phyloP scores from a whole-genome alignment of 208 protist species.

The Trypanosoma brucei region DNA sequence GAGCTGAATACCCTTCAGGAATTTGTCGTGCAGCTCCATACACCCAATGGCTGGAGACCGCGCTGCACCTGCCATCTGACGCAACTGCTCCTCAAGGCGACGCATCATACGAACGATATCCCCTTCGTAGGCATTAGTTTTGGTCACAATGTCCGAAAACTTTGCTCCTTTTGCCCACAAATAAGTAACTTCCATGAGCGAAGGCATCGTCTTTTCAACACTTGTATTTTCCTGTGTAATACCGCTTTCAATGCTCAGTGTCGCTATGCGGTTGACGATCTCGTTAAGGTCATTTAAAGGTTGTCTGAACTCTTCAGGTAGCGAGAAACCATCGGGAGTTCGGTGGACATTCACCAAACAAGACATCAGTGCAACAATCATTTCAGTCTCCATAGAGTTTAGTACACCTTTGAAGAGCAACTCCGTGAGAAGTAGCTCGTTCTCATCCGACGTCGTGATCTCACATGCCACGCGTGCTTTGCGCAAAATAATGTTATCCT shows the following conservation, averaged over 20 bases:
- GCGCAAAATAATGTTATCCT: slow-evolving; percentile 96
- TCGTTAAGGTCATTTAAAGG: slow-evolving; percentile 88
- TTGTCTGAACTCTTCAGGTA: slow-evolving; percentile 84
- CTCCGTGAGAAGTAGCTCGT: slow-evolving; percentile 98
- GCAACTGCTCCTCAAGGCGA: slow-evolving; percentile 97
- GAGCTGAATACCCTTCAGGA: slow-evolving; percentile 93
- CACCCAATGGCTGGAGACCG: slow-evolving; percentile 97
- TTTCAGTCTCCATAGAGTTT: slow-evolving; percentile 95
- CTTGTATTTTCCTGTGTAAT: slow-evolving; percentile 90
- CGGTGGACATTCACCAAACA: slow-evolving; percentile 96
- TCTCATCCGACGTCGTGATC: slow-evolving; percentile 97
- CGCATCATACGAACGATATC: slow-evolving; percentile 98
- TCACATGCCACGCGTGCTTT: slow-evolving; percentile 98
- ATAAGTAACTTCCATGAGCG: slow-evolving; percentile 96
- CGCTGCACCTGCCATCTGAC: slow-evolving; percentile 96
- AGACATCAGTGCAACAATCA: slow-evolving; percentile 93
- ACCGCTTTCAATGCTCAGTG: slow-evolving; percentile 89
- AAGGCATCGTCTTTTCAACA: slow-evolving; percentile 93
- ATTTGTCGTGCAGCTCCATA: slow-evolving; percentile 97
- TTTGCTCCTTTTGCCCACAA: slow-evolving; percentile 96
- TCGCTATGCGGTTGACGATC: slow-evolving; percentile 90
- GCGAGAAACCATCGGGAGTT: slow-evolving; percentile 83
- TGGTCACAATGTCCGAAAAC: slow-evolving; percentile 96
- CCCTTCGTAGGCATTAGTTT: slow-evolving; percentile 98
- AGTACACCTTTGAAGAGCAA: slow-evolving; percentile 98